Conservation (phyloP, 2,329 filamentous ascomycete genomes). For the Capronia americana region DNA sequence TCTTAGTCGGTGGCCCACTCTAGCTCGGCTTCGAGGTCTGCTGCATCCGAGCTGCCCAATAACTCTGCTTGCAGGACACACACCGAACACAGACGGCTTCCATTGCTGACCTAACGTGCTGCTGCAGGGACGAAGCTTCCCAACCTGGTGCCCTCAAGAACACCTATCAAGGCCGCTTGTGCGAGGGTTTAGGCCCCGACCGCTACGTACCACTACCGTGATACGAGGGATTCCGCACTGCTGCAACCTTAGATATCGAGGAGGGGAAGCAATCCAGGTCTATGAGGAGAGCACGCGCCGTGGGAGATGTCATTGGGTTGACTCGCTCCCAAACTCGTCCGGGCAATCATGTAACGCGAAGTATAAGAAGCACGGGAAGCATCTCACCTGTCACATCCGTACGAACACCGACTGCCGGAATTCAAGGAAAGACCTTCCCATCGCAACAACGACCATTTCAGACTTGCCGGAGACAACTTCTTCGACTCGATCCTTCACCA, state of each 20-base stretch:
- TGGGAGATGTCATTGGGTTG: slow-evolving; percentile 19
- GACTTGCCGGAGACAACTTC: slow-evolving; percentile 6
- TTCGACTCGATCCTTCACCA: slow-evolving; percentile 17
- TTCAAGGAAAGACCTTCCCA: not conserved
- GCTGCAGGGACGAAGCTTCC: not conserved
- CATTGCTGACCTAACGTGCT: no score
- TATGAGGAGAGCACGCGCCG: slow-evolving; percentile 12
- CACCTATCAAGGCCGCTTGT: not conserved
- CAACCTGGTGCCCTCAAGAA: not conserved
- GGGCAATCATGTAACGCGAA: not conserved
- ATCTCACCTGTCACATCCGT: slow-evolving; percentile 6
- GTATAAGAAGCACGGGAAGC: slow-evolving; percentile 12
- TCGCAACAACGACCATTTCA: slow-evolving; percentile 1
- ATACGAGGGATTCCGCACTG: not conserved
- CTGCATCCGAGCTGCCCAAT: not conserved
- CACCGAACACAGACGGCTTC: not conserved
- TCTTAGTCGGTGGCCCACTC: not conserved
- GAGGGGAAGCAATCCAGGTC: slow-evolving; percentile 3
- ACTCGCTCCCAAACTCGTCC: not conserved
- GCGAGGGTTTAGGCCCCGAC: not conserved
- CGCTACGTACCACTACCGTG: not conserved
- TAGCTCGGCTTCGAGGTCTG: not conserved
- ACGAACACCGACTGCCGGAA: slow-evolving; percentile 1
- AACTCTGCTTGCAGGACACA: not conserved
- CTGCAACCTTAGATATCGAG: not conserved